These are phyloP conservation scores for Pichia pseudocactophila DNA, from an alignment of 805 yeast genomes.

Conservation along the genomic window DNA sequence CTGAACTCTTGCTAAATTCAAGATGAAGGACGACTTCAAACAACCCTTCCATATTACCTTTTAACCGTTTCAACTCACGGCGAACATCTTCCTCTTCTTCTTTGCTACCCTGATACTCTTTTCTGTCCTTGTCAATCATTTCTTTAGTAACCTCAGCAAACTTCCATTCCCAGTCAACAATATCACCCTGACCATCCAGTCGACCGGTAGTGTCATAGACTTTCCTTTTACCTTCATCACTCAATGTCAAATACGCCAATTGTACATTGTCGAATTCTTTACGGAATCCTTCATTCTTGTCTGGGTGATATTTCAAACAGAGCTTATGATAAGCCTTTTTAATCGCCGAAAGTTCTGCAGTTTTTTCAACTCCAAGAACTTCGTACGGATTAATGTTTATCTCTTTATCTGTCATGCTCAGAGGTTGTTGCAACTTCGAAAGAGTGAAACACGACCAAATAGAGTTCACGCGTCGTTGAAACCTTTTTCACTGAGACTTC, in stretches of 20 bases:
- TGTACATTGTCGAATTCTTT: conserved; percentile 57
- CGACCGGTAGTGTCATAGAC: conserved; percentile 67
- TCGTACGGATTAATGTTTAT: conserved; percentile 42
- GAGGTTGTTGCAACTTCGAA: neutral
- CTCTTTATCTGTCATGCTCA: conserved; percentile 1
- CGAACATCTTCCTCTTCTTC: conserved; percentile 59
- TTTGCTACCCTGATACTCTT: conserved; percentile 49
- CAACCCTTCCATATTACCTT: conserved; percentile 59
- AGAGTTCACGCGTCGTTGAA: too few relatives aligned
- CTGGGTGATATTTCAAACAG: conserved; percentile 65
- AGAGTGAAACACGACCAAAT: too few relatives aligned
- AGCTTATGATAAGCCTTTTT: conserved; percentile 59
- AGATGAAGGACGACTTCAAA: conserved; percentile 76
- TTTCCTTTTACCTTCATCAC: conserved; percentile 46
- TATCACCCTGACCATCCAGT: conserved; percentile 34
- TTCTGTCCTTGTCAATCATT: conserved; percentile 59
- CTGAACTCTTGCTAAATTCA: conserved; percentile 52
- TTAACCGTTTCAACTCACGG: conserved; percentile 39
- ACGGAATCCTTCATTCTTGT: conserved; percentile 37
- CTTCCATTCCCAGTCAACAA: conserved; percentile 50
- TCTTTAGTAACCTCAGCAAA: conserved; percentile 46
- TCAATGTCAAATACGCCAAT: conserved; percentile 61
- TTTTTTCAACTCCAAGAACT: conserved; percentile 33
- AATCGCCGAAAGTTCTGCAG: conserved; percentile 43
- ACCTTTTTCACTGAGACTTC: too few relatives aligned